phyloP scores from a whole-genome alignment of 73 alveolate species.

The Diophrys sp. region DNA sequence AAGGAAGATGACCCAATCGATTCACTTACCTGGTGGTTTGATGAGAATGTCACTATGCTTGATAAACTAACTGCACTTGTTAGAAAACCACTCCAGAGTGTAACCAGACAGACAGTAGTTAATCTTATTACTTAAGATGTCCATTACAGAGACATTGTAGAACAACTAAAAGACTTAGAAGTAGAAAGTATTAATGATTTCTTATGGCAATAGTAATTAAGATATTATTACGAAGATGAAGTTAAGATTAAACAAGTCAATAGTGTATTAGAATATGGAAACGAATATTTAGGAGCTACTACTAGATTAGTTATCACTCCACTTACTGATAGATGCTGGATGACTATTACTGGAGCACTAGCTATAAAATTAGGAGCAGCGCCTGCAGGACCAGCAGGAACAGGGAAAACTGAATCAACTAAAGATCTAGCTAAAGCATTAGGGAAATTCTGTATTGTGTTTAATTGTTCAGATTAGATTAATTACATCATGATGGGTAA shows the following conservation, averaged over 20 bases:
- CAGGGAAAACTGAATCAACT: conserved; percentile 85
- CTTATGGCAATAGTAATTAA: conserved; percentile 95
- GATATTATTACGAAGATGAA: conserved; percentile 74
- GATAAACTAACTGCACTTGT: conserved; percentile 81
- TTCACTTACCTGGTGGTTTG: conserved; percentile 61
- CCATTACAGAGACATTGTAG: conserved; percentile 96
- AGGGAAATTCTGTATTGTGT: conserved; percentile 78
- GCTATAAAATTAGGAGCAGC: conserved; percentile 84
- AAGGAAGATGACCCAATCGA: conserved; percentile 81
- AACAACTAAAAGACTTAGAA: conserved; percentile 74
- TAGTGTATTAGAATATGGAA: conserved; percentile 82
- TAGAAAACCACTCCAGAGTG: conserved; percentile 71
- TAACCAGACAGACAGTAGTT: conserved; percentile 81
- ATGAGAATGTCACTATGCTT: conserved; percentile 39
- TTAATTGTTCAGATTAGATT: conserved; percentile 82
- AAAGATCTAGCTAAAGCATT: conserved; percentile 83
- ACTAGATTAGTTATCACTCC: conserved; percentile 93
- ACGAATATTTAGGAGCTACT: conserved; percentile 83
- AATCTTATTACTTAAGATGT: conserved; percentile 97
- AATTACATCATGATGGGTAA: conserved; percentile 79
- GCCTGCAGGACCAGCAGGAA: conserved; percentile 94
- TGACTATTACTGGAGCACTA: conserved; percentile 82
- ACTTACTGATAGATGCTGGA: conserved; percentile 92
- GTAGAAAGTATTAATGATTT: conserved; percentile 83
- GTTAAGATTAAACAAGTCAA: conserved; percentile 75